Percentiles rank a stretch among this genome's conserved stretches.
These are phyloP conservation scores for Stagonosporopsis cucurbitacearum DNA, from an alignment of 2,329 filamentous ascomycete species.

Conservation along the genomic window DNA sequence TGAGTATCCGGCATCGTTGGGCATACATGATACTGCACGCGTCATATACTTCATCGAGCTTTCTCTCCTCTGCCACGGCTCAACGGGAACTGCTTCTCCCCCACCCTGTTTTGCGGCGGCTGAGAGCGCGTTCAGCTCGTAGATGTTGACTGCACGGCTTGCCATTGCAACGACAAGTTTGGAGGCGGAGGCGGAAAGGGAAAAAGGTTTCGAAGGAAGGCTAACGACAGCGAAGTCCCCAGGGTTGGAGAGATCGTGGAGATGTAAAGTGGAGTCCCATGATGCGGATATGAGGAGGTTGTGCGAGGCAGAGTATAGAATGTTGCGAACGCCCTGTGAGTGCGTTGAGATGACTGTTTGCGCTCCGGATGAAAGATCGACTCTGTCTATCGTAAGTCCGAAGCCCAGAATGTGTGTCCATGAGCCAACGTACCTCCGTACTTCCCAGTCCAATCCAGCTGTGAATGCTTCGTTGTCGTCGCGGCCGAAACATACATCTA, in stretches of 20 bases:
- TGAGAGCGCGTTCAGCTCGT: conserved; percentile 76
- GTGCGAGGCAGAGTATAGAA: conserved; percentile 80
- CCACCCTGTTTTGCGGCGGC: conserved; percentile 36
- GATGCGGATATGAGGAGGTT: conserved; percentile 85
- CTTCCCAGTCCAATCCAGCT: conserved; percentile 85
- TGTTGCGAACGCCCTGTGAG: conserved; percentile 76
- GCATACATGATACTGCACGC: conserved; percentile 92
- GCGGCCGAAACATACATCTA: conserved; percentile 90
- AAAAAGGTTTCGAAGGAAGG: conserved; percentile 88
- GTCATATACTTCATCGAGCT: conserved; percentile 97
- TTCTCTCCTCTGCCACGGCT: conserved; percentile 92
- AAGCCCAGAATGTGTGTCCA: neutral
- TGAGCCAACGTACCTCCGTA: conserved; percentile 67
- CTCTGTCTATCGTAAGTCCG: conserved; percentile 48
- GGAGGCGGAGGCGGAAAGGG: conserved; percentile 76
- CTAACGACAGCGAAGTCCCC: conserved; percentile 67
- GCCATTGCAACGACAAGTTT: conserved; percentile 97
- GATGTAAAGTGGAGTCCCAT: conserved; percentile 90
- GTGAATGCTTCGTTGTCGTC: conserved; percentile 84
- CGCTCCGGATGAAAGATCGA: conserved; percentile 75
- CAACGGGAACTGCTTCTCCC: conserved; percentile 56
- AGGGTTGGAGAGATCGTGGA: conserved; percentile 70
- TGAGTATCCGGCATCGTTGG: conserved; percentile 92
- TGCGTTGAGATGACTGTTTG: conserved; percentile 81
- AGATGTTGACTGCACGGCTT: conserved; percentile 90